Evolutionary conservation across 2,329 filamentous ascomycete genomes (phyloP).

Genomic region (Aspergillus hiratsukae): DNA sequence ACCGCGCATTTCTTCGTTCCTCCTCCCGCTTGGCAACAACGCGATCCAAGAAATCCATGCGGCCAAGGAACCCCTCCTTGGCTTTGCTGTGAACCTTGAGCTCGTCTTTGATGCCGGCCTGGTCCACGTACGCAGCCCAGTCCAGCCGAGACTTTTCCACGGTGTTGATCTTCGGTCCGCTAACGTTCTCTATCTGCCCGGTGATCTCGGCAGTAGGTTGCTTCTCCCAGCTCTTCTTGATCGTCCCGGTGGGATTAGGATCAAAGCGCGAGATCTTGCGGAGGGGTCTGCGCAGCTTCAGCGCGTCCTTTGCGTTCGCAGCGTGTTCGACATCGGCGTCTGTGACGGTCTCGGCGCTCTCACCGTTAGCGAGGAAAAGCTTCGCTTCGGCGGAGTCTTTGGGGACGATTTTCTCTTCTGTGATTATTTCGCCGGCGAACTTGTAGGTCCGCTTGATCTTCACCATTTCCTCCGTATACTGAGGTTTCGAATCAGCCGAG

Average conservation of each 20-base stretch:
- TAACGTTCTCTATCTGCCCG: constrained; percentile 27
- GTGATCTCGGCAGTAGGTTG: constrained; percentile 22
- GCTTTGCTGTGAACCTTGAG: constrained; percentile 58
- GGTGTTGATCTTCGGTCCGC: constrained; percentile 60
- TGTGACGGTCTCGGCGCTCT: constrained; percentile 34
- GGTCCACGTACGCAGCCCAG: constrained; percentile 61
- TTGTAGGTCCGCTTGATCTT: constrained; percentile 55
- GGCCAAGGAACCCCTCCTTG: constrained; percentile 57
- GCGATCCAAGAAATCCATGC: constrained; percentile 59
- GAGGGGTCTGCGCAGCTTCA: constrained; percentile 35
- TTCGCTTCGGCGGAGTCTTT: constrained; percentile 53
- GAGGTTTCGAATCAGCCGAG: constrained; percentile 6
- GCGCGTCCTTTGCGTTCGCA: constrained; percentile 13
- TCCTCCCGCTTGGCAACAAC: constrained; percentile 55
- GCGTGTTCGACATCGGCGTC: constrained; percentile 19
- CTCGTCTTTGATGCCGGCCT: constrained; percentile 58
- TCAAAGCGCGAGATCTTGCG: constrained; percentile 45
- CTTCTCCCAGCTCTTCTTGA: constrained; percentile 44
- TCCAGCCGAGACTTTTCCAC: constrained; percentile 63
- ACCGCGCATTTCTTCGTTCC: constrained; percentile 49
- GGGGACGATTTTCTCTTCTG: constrained; percentile 50
- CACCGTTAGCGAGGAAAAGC: constrained; percentile 44
- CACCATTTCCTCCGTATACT: constrained; percentile 43
- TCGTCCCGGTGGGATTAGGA: constrained; percentile 40
- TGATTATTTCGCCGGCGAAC: constrained; percentile 53